Evolutionary conservation across 768 basidiomycete genomes (phyloP).

Genomic region (Piloderma croceum): DNA sequence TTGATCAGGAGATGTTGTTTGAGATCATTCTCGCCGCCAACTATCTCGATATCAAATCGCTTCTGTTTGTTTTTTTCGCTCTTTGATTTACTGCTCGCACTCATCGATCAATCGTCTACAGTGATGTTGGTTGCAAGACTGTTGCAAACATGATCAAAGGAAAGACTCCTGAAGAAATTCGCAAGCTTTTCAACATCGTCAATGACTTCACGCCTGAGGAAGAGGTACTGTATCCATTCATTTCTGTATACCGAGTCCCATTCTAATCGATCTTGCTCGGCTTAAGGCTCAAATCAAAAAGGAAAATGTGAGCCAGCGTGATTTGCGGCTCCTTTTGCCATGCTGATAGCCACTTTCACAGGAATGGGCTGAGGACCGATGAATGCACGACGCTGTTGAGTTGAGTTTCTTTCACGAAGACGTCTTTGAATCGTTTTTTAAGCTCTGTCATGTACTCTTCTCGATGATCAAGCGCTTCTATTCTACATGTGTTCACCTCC

Average conservation of each 20-base stretch:
- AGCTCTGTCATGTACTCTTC: constrained; percentile 5
- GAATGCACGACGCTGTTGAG: constrained; percentile 31
- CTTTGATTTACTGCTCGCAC: constrained; percentile 5
- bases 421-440: constrained; percentile 8
- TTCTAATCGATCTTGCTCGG: constrained; percentile 7
- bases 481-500: constrained; percentile 16
- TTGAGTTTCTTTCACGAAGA: constrained; percentile 13
- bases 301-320: constrained; percentile 77
- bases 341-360: constrained; percentile 18
- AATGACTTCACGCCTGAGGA: constrained; percentile 99
- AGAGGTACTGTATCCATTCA: constrained; percentile 56
- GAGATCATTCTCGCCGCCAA: constrained; percentile 99
- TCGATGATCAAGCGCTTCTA: constrained; percentile 14
- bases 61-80: constrained; percentile 66
- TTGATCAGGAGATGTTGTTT: constrained; percentile 99
- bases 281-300: constrained; percentile 94
- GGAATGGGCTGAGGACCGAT: constrained; percentile 95
- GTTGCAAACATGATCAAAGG: constrained; percentile 99
- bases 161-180: constrained; percentile 98
- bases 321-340: neutral
- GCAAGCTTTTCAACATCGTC: constrained; percentile 95
- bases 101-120: constrained; percentile 25
- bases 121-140: constrained; percentile 97
- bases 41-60: constrained; percentile 98
- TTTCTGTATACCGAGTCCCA: constrained; percentile 9